Evolutionary conservation across 2,329 filamentous ascomycete species (phyloP).

Genomic region (Rhinocladiella similis): DNA sequence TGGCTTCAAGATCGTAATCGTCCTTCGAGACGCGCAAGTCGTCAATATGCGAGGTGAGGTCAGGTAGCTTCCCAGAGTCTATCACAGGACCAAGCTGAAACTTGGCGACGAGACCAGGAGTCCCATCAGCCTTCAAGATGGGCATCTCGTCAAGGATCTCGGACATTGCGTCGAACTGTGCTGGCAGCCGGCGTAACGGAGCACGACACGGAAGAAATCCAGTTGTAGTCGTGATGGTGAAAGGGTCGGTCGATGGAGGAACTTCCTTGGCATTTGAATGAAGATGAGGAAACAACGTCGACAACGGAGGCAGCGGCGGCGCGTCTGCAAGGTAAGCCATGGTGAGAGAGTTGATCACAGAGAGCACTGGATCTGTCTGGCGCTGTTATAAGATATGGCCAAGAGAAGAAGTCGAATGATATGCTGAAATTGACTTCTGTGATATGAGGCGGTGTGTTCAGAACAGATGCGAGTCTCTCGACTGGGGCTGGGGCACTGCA

Average conservation of each 20-base stretch:
- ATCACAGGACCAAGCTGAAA: slow-evolving; percentile 75
- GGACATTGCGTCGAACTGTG: slow-evolving; percentile 71
- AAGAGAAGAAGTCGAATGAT: not conserved
- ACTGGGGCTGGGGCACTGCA: not conserved
- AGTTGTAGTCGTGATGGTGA: slow-evolving; percentile 48
- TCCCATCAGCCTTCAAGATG: slow-evolving; percentile 70
- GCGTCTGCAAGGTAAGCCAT: slow-evolving; percentile 12
- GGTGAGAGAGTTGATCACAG: not conserved
- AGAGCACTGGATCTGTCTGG: not conserved
- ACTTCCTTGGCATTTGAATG: slow-evolving; percentile 44
- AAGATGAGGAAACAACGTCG: slow-evolving; percentile 45
- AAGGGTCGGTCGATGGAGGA: slow-evolving; percentile 45
- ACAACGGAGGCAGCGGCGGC: slow-evolving; percentile 36
- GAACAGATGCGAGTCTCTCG: not conserved
- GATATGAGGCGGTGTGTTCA: not conserved
- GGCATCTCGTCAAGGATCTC: slow-evolving; percentile 75
- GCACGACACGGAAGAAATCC: slow-evolving; percentile 46
- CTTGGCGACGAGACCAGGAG: slow-evolving; percentile 73
- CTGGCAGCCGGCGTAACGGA: slow-evolving; percentile 58
- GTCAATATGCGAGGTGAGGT: slow-evolving; percentile 72
- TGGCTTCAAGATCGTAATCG: slow-evolving; percentile 67
- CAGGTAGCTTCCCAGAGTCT: slow-evolving; percentile 66
- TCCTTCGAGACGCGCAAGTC: slow-evolving; percentile 52
- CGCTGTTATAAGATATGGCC: not conserved
- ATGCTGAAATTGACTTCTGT: not conserved